Evolutionary conservation across 495 filamentous ascomycete species (phyloP).

Genomic region (Penicillium paradoxum): DNA sequence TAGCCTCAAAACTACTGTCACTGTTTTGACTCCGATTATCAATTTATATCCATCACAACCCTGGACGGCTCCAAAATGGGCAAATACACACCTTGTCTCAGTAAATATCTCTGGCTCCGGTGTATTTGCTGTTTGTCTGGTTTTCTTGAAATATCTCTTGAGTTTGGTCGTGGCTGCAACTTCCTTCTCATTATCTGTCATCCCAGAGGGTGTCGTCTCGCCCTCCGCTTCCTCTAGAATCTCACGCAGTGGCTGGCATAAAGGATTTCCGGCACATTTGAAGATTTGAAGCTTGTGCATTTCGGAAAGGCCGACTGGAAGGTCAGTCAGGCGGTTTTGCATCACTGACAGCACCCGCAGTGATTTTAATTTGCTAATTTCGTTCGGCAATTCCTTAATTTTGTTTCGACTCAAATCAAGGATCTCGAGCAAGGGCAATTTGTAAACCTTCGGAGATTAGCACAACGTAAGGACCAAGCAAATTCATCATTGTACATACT

Average conservation of each 20-base stretch:
- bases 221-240: slow-evolving; percentile 41
- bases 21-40: slow-evolving; percentile 24
- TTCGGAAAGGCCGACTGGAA: slow-evolving; percentile 78
- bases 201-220: slow-evolving; percentile 37
- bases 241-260: slow-evolving; percentile 47
- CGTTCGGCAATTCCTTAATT: slow-evolving; percentile 68
- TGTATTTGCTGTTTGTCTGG: slow-evolving; percentile 45
- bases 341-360: slow-evolving; percentile 74
- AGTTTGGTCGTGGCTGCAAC: slow-evolving; percentile 65
- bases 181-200: slow-evolving; percentile 58
- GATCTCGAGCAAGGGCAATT: slow-evolving; percentile 82
- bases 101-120: slow-evolving; percentile 58
- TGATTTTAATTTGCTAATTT: slow-evolving; percentile 70
- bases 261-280: slow-evolving; percentile 81
- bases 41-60: not conserved
- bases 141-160: slow-evolving; percentile 66
- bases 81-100: slow-evolving; percentile 56
- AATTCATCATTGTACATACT: slow-evolving; percentile 48
- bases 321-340: slow-evolving; percentile 76
- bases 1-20: slow-evolving; percentile 58
- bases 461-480: not conserved
- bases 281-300: slow-evolving; percentile 84
- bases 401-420: slow-evolving; percentile 87
- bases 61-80: too few species aligned
- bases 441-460: slow-evolving; percentile 57